Base-by-base conservation (phyloP, 179 eudicot species). In the Gypsophila paniculata region DNA sequence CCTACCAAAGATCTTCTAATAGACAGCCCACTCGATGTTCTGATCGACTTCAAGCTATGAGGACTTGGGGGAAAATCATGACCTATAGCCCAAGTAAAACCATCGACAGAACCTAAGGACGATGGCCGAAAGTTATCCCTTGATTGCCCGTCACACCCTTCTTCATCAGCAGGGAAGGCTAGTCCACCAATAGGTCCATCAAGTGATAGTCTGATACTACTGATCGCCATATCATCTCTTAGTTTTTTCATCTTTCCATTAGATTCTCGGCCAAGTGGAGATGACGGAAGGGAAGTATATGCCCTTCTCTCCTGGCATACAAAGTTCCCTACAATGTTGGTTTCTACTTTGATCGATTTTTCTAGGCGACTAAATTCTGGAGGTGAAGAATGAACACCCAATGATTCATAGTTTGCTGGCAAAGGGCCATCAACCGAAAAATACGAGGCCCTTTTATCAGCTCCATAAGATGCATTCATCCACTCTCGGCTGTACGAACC, bases 1-100 rank as follows among this genome's bases (percentile, higher is more conserved):
- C 96, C 96, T 61, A 91, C 87, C 83, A 91, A 80, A 34, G 96
- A 87, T 81, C 94, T 85, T 72, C 85, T 81, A 60, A 80, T 79
- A 77, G 84, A 74, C 38, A 71, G 74, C 68, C 85, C 85, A 65
- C 81, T 80, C 68, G 75, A 78, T 60, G 46, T 80, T 82, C 83
- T 82, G n/a, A 61, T 69, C 17, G 79, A 65, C 58, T 76, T 83
- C 57, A 59, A 61, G 66, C 75, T 65, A 53, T 80, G 74, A 70
- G 77, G 72, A 51, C 68, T 69, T 69, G 60, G 67, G 38, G 38
- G 62, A 12, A 62, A 42, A 70, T 84, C 79, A 77, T 74, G 82
- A 72, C 74, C 36, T 38, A 71, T 72, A 68, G 85, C 79, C 88
- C 86, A 83, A 58, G 72, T 75, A 25, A 70, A 70, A 66, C 78